Base-by-base conservation (phyloP, 2,329 filamentous ascomycete species). In the Hypoxylon sp. region DNA sequence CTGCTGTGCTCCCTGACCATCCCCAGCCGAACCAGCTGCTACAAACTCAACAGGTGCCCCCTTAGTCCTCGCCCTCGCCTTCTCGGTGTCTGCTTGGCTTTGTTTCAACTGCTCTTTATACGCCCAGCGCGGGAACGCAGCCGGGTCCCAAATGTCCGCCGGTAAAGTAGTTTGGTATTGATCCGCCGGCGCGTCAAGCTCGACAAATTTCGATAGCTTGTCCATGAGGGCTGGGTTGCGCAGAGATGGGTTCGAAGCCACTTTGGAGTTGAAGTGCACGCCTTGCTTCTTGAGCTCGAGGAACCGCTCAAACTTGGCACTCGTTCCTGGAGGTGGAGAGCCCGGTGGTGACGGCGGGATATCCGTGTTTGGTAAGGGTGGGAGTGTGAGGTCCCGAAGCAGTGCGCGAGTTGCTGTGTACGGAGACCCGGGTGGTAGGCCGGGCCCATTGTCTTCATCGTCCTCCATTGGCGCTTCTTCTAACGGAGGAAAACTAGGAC, bases 201-300 rank as follows among this genome's bases (percentile, higher is more conserved):
- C 77, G 13, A 90, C 90, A 80, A 93, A 94, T 24, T 84, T 85
- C 82, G 94, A 85, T 61, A 95, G 83, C 80, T 92, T 94, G 69
- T 91, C 88, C 79, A 89, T 87, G 59, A 94, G 82, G 46, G 86
- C 87, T 2, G 93, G 93, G 76, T 95, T 95, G 57, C 88, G 87
- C 65, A 94, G 82, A 6, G 91, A 88, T 0, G 87, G 81, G 0
- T 90, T 92, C 63, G 86, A 85, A 37, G 91, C 87, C 8, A 96
- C 83, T 68, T 91, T 90, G 73, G 89, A 84, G 78, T 96, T 94
- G 84, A 95, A 95, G 80, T 96, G 93, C 14, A 90, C 84, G 3
- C 90, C 90, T 70, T 91, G 88, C 75, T 88, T 89, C 81, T 96
- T 96, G n/a, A 95, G 85, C 50, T 88, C 84, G 0, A 95, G 86